Percentiles rank a stretch among this genome's conserved stretches.
These are phyloP conservation scores for Calocybe cyanea DNA, from an alignment of 768 basidiomycete species.

Conservation along the genomic window DNA sequence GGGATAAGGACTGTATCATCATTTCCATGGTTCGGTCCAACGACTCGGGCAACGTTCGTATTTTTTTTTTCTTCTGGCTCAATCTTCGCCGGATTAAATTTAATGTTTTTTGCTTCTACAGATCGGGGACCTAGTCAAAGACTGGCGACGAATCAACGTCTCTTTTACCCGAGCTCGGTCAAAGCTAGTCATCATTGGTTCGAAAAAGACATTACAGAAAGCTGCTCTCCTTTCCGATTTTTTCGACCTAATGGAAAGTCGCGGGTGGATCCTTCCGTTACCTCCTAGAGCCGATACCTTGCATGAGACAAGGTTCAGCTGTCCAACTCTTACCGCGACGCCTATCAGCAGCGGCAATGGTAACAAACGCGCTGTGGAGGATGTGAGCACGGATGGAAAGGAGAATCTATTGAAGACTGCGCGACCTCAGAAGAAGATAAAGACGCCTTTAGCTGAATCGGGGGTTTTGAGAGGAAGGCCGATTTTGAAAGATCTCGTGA, in stretches of 20 bases:
- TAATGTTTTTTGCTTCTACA: constrained; percentile 33
- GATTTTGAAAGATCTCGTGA: constrained; percentile 58
- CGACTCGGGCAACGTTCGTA: constrained; percentile 64
- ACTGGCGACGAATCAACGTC: constrained; percentile 97
- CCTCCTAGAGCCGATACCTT: constrained; percentile 47
- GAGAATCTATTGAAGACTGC: constrained; percentile 6
- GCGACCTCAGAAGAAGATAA: constrained; percentile 34
- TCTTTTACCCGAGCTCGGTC: constrained; percentile 90
- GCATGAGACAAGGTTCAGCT: constrained; percentile 33
- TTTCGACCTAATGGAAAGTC: constrained; percentile 68
- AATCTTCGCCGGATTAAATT: constrained; percentile 1
- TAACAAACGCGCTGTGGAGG: constrained; percentile 26
- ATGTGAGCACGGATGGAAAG: constrained; percentile 4
- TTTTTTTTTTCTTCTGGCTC: background rate
- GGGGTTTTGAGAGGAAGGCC: constrained; percentile 54
- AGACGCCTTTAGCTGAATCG: constrained; percentile 23
- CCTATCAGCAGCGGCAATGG: no score
- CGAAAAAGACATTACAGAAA: constrained; percentile 65
- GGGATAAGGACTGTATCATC: constrained; percentile 94
- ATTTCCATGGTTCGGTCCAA: constrained; percentile 93
- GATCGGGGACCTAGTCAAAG: constrained; percentile 91
- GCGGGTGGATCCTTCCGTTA: constrained; percentile 68
- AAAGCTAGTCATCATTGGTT: constrained; percentile 91
- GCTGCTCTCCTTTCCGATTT: constrained; percentile 68
- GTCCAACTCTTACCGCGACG: constrained; percentile 6